Base-by-base conservation (phyloP, 768 basidiomycete species). In the Phylloporus arenicola region DNA sequence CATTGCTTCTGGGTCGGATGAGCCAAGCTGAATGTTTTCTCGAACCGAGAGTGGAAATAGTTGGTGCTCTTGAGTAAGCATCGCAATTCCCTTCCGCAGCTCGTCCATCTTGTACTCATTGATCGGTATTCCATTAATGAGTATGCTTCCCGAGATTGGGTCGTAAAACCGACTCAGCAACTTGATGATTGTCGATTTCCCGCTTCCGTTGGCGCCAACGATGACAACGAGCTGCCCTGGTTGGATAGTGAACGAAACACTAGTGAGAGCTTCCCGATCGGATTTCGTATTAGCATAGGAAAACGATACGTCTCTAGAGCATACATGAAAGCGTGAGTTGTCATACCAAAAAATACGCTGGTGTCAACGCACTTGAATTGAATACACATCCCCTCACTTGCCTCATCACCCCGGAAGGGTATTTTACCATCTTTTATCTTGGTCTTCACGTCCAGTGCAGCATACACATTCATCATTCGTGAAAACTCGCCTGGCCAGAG, bases 291-390 rank as follows among this genome's bases (percentile, higher is more conserved):
- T 74, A 0, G 80, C 80, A 55, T 84, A 84, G 10, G 67, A 60
- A 51, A 84, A 84, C 0, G 67, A 66, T 0, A 83, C 72, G 44
- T 81, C 58, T 17, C 82, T 83, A 35, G 2, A 31, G 5, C n/a
- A 11, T n/a, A 31, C 8, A n/a, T 1, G 6, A 19, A 5, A 40
- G 10, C 3, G 19, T 43, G 43, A 29, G 39, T n/a, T 25, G 2
- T 9, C 35, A 30, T 6, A 8, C 7, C 16, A 10, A n/a, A 13
- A n/a, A 20, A 5, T 11, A 14, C 13, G 14, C 29, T 2, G 8
- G 8, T 13, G 34, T 41, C 31, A 4, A 25, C 54, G 10, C 41
- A 65, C 64, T 48, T 47, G 3, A 64, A 24, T 47, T 64, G 54
- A 20, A 64, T 38, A 0, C 48, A 33, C 53, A 61, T 55, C 2